Conservation (phyloP, 2,329 filamentous ascomycete genomes). For the Hirsutella minnesotensis region DNA sequence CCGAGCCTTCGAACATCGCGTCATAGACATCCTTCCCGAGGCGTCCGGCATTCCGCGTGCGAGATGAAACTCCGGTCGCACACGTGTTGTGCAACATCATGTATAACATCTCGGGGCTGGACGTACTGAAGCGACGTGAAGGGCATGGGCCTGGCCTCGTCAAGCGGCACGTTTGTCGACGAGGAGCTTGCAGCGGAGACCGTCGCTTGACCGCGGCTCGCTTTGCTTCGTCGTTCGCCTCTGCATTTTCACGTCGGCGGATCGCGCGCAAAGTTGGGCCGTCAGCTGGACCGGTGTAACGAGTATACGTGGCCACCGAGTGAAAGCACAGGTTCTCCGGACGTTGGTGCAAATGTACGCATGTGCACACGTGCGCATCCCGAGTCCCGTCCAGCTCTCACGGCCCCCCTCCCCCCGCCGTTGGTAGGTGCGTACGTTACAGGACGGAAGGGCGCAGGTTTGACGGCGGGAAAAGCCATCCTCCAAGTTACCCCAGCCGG, state of each 20-base stretch:
- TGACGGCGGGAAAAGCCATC: conserved; percentile 3
- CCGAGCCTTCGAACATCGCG: not conserved
- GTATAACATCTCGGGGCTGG: not conserved
- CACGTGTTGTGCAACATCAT: not conserved
- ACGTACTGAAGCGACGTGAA: not conserved
- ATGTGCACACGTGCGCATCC: no score
- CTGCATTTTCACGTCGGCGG: not conserved
- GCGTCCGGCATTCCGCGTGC: not conserved
- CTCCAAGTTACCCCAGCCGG: conserved; percentile 1
- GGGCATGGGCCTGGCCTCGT: not conserved
- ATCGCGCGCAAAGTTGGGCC: conserved; percentile 2
- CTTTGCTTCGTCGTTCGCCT: not conserved
- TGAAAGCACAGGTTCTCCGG: not conserved
- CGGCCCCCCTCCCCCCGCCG: no score
- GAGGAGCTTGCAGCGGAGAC: not conserved
- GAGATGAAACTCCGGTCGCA: not conserved
- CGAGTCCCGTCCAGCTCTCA: no score
- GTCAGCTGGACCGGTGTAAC: conserved; percentile 2
- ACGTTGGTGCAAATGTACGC: not conserved
- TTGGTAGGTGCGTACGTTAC: not conserved
- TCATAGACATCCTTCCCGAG: not conserved
- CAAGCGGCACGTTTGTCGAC: not conserved
- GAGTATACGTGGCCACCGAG: conserved; percentile 1
- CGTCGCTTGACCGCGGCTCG: not conserved
- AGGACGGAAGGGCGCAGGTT: conserved; percentile 3